phyloP scores from a whole-genome alignment of 2,329 filamentous ascomycete genomes.

The Trichoderma sp. region DNA sequence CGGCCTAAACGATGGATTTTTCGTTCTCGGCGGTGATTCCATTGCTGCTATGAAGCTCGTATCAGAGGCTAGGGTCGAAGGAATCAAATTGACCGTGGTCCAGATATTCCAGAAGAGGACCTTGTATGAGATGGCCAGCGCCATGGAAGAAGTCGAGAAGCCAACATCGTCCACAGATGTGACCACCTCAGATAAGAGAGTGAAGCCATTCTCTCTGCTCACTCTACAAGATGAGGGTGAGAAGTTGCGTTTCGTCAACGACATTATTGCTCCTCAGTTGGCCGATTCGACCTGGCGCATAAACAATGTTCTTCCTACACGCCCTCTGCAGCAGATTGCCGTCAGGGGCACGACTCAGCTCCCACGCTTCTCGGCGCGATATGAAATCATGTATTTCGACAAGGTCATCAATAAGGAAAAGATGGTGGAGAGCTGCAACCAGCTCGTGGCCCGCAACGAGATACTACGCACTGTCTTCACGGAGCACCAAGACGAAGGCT shows the following conservation, averaged over 20 bases:
- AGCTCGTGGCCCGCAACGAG: conserved; percentile 60
- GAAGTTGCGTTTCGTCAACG: conserved; percentile 40
- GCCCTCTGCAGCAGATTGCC: conserved; percentile 59
- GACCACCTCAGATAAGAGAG: conserved; percentile 27
- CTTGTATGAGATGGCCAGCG: conserved; percentile 53
- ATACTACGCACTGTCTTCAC: conserved; percentile 67
- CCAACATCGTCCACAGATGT: background rate
- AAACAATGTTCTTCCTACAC: conserved; percentile 55
- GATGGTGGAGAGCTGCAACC: conserved; percentile 49
- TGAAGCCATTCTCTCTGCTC: conserved; percentile 50
- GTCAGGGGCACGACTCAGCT: conserved; percentile 55
- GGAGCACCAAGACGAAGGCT: conserved; percentile 47
- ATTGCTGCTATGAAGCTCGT: conserved; percentile 62
- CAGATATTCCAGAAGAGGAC: conserved; percentile 52
- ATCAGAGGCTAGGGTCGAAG: conserved; percentile 49
- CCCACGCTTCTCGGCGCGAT: conserved; percentile 61
- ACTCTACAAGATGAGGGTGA: conserved; percentile 35
- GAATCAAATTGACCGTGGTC: conserved; percentile 51
- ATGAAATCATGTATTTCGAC: conserved; percentile 63
- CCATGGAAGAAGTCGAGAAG: conserved; percentile 30
- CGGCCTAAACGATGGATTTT: conserved; percentile 57
- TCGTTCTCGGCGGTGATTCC: conserved; percentile 59
- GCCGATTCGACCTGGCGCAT: conserved; percentile 51
- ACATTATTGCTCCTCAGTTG: conserved; percentile 51
- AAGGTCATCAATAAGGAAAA: conserved; percentile 47